phyloP scores from a whole-genome alignment of 23 red algal genomes.

The Gracilaria gracilis region DNA sequence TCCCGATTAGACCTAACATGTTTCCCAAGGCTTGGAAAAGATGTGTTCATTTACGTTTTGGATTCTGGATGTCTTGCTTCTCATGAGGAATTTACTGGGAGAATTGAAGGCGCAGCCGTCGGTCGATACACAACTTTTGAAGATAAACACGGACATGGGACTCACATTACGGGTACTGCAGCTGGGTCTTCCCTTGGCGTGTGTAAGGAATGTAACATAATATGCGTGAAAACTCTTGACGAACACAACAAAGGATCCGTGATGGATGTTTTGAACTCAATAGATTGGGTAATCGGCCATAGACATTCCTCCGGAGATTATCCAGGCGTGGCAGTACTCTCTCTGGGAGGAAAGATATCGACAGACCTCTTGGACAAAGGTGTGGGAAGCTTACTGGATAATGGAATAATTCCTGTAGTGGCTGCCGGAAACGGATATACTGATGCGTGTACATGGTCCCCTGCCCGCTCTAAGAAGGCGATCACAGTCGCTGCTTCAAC shows the following conservation, averaged over 20 bases:
- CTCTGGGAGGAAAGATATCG: constrained; percentile 38
- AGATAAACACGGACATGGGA: constrained; percentile 67
- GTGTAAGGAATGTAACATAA: constrained; percentile 58
- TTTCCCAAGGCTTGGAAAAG: constrained; percentile 55
- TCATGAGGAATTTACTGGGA: constrained; percentile 52
- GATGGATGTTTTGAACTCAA: constrained; percentile 53
- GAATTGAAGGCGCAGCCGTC: constrained; percentile 14
- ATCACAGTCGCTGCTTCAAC: constrained; percentile 69
- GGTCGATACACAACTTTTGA: constrained; percentile 30
- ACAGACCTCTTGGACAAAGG: constrained; percentile 50
- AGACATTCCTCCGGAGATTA: background rate
- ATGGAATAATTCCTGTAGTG: constrained; percentile 59
- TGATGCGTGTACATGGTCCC: constrained; percentile 69
- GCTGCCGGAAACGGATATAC: constrained; percentile 62
- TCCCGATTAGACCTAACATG: constrained; percentile 34
- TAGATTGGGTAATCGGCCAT: constrained; percentile 37
- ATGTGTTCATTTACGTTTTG: constrained; percentile 58
- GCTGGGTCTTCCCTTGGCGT: constrained; percentile 56
- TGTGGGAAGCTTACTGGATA: constrained; percentile 26
- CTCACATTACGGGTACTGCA: constrained; percentile 63
- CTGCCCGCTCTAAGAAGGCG: constrained; percentile 35
- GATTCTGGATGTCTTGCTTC: constrained; percentile 64
- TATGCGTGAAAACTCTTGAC: constrained; percentile 61
- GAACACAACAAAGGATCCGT: constrained; percentile 42
- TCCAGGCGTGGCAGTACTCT: constrained; percentile 54